Evolutionary conservation across 495 filamentous ascomycete genomes (phyloP).

Genomic region (Gamarada debralockiae): DNA sequence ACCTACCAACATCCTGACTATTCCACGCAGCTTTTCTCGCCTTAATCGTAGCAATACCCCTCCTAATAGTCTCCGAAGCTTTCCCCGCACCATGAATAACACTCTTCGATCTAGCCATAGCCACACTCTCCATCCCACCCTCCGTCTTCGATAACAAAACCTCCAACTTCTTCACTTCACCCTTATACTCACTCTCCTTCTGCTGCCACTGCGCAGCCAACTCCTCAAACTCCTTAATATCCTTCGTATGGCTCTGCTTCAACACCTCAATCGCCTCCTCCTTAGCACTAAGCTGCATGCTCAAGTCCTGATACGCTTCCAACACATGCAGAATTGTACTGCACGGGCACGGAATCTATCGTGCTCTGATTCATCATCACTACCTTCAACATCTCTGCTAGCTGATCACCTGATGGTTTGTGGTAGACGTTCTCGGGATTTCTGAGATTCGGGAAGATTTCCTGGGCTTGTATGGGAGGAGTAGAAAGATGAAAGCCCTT

Average conservation of each 20-base stretch:
- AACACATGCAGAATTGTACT: conserved; percentile 24
- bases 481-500: neutral
- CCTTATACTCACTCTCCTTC: conserved; percentile 32
- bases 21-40: neutral
- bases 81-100: conserved; percentile 18
- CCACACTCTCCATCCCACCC: conserved; percentile 42
- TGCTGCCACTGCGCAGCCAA: conserved; percentile 14
- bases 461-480: neutral
- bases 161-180: conserved; percentile 46
- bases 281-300: conserved; percentile 8
- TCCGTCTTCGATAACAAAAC: conserved; percentile 38
- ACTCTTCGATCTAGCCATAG: conserved; percentile 39
- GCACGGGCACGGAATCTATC: conserved; percentile 12
- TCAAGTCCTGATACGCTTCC: conserved; percentile 22
- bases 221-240: conserved; percentile 17
- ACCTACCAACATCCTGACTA: no score
- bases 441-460: conserved; percentile 11
- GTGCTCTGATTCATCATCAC: conserved; percentile 24
- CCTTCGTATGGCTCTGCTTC: conserved; percentile 15
- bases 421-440: conserved; percentile 19
- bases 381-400: conserved; percentile 23
- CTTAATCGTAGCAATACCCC: conserved; percentile 4
- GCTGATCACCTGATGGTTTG: conserved; percentile 21
- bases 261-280: conserved; percentile 12
- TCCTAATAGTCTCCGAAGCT: conserved; percentile 1